These are phyloP conservation scores for Pascua guehoae DNA, from an alignment of 1,284 basidiomycete species.

Conservation along the genomic window DNA sequence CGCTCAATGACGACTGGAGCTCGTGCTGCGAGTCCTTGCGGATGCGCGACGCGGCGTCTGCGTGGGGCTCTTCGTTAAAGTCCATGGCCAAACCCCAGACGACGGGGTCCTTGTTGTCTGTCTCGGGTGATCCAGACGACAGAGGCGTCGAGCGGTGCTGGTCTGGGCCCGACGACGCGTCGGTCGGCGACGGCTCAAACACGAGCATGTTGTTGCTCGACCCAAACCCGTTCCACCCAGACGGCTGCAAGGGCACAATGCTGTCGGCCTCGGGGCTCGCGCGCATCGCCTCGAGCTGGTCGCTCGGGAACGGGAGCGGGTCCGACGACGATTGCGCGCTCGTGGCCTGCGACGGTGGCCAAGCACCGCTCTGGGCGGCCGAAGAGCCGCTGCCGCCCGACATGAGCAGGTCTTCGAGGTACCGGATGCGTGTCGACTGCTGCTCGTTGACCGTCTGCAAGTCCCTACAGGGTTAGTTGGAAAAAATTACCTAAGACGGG, in stretches of 20 bases:
- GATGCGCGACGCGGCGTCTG: not conserved
- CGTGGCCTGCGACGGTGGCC: not conserved
- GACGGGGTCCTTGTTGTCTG: slow-evolving; percentile 21
- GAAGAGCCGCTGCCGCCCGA: not conserved
- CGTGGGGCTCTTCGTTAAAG: slow-evolving; percentile 9
- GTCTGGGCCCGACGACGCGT: slow-evolving; percentile 24
- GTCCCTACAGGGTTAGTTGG: slow-evolving; percentile 22
- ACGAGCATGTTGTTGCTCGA: slow-evolving; percentile 22
- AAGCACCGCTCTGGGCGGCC: not conserved
- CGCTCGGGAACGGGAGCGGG: slow-evolving; percentile 10
- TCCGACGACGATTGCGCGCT: not conserved
- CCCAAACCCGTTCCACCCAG: slow-evolving; percentile 10
- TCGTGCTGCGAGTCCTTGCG: slow-evolving; percentile 31
- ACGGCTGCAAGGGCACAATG: slow-evolving; percentile 22
- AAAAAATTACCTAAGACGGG: not conserved
- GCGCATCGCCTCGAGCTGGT: slow-evolving; percentile 31
- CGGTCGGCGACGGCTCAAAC: slow-evolving; percentile 34
- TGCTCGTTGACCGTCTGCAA: slow-evolving; percentile 30
- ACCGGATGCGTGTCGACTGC: slow-evolving; percentile 34
- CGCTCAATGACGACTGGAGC: slow-evolving; percentile 29
- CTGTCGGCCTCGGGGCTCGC: slow-evolving; percentile 36
- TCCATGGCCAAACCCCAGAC: slow-evolving; percentile 18
- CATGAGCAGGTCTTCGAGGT: slow-evolving; percentile 33
- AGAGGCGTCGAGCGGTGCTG: slow-evolving; percentile 25
- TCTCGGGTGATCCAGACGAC: slow-evolving; percentile 19